These are phyloP conservation scores for Tetragonia tetragonoides DNA, from an alignment of 148 eudicot species.

Conservation along the genomic window DNA sequence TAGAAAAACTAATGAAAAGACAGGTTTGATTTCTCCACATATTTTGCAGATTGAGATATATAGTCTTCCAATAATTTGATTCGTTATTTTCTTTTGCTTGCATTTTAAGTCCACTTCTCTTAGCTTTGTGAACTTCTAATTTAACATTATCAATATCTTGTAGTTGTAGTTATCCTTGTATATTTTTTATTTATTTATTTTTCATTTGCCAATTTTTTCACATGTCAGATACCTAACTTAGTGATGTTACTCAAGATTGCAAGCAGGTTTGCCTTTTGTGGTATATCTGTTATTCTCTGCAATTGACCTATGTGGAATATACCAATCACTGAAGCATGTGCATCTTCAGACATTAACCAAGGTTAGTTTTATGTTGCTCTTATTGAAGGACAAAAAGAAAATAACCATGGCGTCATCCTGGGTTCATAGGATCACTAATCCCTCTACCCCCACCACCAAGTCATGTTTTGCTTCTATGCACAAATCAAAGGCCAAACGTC, in stretches of 20 bases:
- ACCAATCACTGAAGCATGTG: constrained; percentile 87
- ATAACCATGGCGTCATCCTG: background rate
- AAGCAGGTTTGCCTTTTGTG: constrained; percentile 75
- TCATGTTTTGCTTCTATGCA: background rate
- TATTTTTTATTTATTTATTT: background rate
- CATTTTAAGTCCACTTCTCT: background rate
- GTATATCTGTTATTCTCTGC: constrained; percentile 82
- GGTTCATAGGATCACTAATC: background rate
- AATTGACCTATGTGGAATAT: constrained; percentile 79
- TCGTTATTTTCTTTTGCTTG: background rate
- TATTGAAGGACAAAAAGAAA: background rate
- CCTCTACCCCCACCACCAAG: background rate
- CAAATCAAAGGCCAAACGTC: background rate
- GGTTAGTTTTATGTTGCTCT: constrained; percentile 39
- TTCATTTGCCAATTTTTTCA: constrained; percentile 4
- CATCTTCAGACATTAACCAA: constrained; percentile 94
- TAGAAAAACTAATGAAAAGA: no score
- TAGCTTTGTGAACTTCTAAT: background rate
- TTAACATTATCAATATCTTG: background rate
- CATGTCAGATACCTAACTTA: constrained; percentile 26
- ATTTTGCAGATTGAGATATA: background rate
- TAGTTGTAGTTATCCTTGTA: background rate
- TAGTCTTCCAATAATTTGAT: background rate
- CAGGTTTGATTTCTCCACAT: no score
- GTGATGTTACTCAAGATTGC: constrained; percentile 49